A percentile compares a stretch with the other conserved stretches of the same genome.
phyloP scores from a whole-genome alignment of 2,329 filamentous ascomycete genomes.

The Ophiostoma pallidulum region DNA sequence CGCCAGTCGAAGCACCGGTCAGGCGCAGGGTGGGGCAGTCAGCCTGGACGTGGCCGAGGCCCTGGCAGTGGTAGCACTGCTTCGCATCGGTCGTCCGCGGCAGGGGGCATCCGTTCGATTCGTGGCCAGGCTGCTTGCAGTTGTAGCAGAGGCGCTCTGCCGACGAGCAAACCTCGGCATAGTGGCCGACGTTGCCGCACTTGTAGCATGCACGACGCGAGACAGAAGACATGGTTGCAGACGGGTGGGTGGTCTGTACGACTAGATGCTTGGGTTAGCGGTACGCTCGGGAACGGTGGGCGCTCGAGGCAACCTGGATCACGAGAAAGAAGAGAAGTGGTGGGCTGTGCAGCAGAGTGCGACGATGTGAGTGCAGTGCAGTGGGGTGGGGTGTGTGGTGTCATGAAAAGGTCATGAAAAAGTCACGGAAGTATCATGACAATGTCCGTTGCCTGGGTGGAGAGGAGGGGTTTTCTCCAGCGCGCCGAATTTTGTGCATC shows the following conservation, averaged over 20 bases:
- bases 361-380: too few relatives aligned
- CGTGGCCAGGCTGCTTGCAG: conserved; percentile 91
- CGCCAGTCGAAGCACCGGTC: conserved; percentile 70
- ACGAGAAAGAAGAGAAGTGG: too few relatives aligned
- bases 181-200: conserved; percentile 74
- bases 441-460: too few relatives aligned
- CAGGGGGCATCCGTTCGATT: conserved; percentile 94
- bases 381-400: too few relatives aligned
- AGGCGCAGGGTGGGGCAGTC: conserved; percentile 95
- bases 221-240: conserved; percentile 61
- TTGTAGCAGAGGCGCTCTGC: conserved; percentile 99
- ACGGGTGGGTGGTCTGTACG: conserved; percentile 19
- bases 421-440: too few relatives aligned
- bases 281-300: not conserved
- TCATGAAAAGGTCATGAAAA: too few relatives aligned
- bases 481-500: too few relatives aligned
- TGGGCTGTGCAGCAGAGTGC: too few relatives aligned
- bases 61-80: conserved; percentile 99
- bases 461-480: too few relatives aligned
- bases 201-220: conserved; percentile 79
- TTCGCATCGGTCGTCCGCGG: conserved; percentile 96
- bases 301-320: too few relatives aligned
- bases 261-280: conserved; percentile 1
- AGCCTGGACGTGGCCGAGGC: conserved; percentile 93
- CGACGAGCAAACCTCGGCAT: conserved; percentile 88